Conservation (phyloP, 805 yeast species). For the Yamadazyma paraphyllophila region DNA sequence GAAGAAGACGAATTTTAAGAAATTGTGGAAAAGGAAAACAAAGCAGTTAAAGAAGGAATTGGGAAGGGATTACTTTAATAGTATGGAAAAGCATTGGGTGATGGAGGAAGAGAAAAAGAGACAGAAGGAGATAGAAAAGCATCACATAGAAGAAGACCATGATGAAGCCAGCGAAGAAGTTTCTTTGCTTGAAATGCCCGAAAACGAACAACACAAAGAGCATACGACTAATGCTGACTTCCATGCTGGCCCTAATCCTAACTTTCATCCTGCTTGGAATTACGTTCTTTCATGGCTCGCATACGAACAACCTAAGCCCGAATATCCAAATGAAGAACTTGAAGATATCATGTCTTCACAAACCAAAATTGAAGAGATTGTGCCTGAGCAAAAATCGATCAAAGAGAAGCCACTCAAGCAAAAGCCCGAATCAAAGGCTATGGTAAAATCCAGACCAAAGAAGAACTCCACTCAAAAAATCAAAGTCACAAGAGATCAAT, state of each 20-base stretch:
- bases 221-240: background rate
- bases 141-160: slow-evolving; percentile 1
- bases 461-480: slow-evolving; percentile 9
- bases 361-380: background rate
- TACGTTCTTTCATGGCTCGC: slow-evolving; percentile 37
- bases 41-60: slow-evolving; percentile 24
- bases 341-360: background rate
- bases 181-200: background rate
- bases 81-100: slow-evolving; percentile 19
- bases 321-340: background rate
- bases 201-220: background rate
- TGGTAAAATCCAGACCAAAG: slow-evolving; percentile 2
- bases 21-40: slow-evolving; percentile 19
- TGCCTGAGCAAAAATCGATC: slow-evolving; percentile 4
- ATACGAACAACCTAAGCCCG: slow-evolving; percentile 20
- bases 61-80: slow-evolving; percentile 21
- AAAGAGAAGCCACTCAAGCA: background rate
- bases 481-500: slow-evolving; percentile 12
- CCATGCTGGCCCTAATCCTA: slow-evolving; percentile 18
- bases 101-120: slow-evolving; percentile 14
- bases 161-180: background rate
- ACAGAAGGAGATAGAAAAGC: slow-evolving; percentile 6
- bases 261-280: slow-evolving; percentile 39
- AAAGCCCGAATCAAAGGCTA: background rate
- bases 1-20: slow-evolving; percentile 15